Base-by-base conservation (phyloP, 306 rosid genomes). In the Comarum palustre region DNA sequence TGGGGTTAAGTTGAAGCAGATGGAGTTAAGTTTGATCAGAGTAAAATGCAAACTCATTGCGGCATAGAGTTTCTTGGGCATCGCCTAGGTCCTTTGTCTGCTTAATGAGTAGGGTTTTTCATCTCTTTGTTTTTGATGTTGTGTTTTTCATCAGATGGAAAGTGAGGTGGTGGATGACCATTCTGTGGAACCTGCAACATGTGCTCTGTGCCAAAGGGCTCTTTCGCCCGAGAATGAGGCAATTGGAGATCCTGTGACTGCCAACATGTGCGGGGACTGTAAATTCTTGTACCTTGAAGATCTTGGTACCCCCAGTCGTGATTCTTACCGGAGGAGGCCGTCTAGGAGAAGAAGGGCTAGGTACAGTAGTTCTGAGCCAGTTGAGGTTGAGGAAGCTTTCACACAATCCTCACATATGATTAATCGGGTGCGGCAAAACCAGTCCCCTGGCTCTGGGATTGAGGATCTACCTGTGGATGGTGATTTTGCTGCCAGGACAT, bases 211-310 rank as follows among this genome's bases (percentile, higher is more conserved):
- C 81, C 86, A 69, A 73, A 84, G 81, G 80, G 74, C 80, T 70
- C 59, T 90, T 68, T 77, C 78, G 17, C 83, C 82, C 48, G 92
- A 87, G 61, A 77, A 75, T 67, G 91, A 83, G 83, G 76, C 73
- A 52, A 64, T 73, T 38, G 66, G 66, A 31, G 92, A 89, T 77
- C 82, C 76, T 71, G 75, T 78, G 69, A 69, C 72, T 3, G 46
- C 68, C 48, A 68, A 80, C 70, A 75, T 92, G 42, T 95, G 99
- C 47, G 96, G 92, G 48, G 97, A 95, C 74, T 95, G 97, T 85
- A 90, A 92, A 70, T 92, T 92, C 86, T 83, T 95, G 74, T 76
- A 88, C 66, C 87, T 87, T 24, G 99, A 95, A 82, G 96, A 89
- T 79, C 70, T 74, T 73, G 87, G 84, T 69, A 81, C 61, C 51